Base-by-base conservation (phyloP, 1,284 basidiomycete species). In the Apiotrichum gamsii region DNA sequence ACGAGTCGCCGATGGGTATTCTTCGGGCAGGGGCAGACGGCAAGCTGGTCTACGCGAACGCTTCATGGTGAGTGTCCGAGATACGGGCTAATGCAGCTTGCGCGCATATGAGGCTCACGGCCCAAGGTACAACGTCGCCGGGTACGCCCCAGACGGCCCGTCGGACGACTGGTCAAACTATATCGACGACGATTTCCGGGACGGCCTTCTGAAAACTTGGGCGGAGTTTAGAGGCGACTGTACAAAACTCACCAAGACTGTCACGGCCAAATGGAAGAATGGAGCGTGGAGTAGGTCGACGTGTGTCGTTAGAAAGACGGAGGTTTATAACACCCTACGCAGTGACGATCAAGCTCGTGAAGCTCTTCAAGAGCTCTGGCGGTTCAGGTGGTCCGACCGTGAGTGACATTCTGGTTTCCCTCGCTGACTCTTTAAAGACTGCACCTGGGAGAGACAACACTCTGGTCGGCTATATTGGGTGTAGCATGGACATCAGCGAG, bases 1-100 rank as follows among this genome's bases (percentile, higher is more conserved):
- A 49, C 34, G 62, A 61, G 40, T 64, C 67, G 3, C 70, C 70
- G 3, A 60, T 67, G 1, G 70, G 65, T 14, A 67, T 72, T 34
- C 67, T 68, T 56, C 52, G 66, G 14, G 58, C 57, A 18, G 51
- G 52, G 4, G 49, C 58, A 8, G 56, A 65, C n/a, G 67, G 67
- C 15, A 50, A 44, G 16, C 51, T 68, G 14, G 54, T 59, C 2
- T 68, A 58, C 36, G 62, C 61, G 37, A 68, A 69, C 42, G 34
- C 46, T 4, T 52, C 60, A 8, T 69, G 64, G 65, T n/a, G n/a
- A n/a, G n/a, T n/a, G n/a, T n/a, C n/a, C n/a, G n/a, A n/a, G n/a
- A n/a, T n/a, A n/a, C n/a, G n/a, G n/a, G n/a, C n/a, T n/a, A n/a
- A n/a, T n/a, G n/a, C n/a, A n/a, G n/a, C n/a, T n/a, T n/a, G n/a